Percentiles rank a stretch among this genome's conserved stretches.
These are phyloP conservation scores for Aspergillus floridensis DNA, from an alignment of 2,329 filamentous ascomycete species.

Conservation along the genomic window DNA sequence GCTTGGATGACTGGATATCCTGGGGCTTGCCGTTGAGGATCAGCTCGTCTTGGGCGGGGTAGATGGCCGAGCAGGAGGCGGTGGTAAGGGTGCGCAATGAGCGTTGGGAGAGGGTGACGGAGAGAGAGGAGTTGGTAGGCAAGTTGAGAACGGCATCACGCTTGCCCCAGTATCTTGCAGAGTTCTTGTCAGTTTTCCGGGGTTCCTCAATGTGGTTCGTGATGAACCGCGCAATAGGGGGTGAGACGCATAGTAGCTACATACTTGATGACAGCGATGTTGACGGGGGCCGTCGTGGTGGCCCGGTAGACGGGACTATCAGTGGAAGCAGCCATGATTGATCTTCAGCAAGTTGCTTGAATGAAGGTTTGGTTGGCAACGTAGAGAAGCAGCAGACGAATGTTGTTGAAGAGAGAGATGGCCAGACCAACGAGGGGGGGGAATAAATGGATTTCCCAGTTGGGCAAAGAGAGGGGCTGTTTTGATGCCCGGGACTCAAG, in stretches of 20 bases:
- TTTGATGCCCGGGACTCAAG: neutral
- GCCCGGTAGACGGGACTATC: constrained; percentile 70
- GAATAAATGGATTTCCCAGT: constrained; percentile 15
- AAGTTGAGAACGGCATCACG: constrained; percentile 91
- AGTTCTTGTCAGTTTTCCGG: constrained; percentile 6
- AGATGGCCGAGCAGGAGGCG: constrained; percentile 78
- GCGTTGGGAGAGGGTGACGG: constrained; percentile 89
- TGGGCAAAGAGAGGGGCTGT: constrained; percentile 13
- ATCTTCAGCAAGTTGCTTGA: neutral
- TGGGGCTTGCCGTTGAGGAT: constrained; percentile 80
- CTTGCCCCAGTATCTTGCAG: constrained; percentile 84
- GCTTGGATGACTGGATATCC: constrained; percentile 74
- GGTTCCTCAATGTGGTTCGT: neutral
- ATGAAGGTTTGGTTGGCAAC: neutral
- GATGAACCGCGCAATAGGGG: constrained; percentile 13
- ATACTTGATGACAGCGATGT: constrained; percentile 97
- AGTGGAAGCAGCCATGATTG: constrained; percentile 34
- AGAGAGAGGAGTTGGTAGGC: constrained; percentile 95
- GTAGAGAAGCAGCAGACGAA: neutral
- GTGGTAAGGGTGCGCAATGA: constrained; percentile 96
- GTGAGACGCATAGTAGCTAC: constrained; percentile 17
- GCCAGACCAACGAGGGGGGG: neutral
- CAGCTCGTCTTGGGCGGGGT: constrained; percentile 65
- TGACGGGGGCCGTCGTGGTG: constrained; percentile 94
- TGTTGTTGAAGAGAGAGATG: neutral